Evolutionary conservation across 2,329 filamentous ascomycete genomes (phyloP), one percentile per base, ranked within the genome.

Genomic region (Venturia carpophila): DNA sequence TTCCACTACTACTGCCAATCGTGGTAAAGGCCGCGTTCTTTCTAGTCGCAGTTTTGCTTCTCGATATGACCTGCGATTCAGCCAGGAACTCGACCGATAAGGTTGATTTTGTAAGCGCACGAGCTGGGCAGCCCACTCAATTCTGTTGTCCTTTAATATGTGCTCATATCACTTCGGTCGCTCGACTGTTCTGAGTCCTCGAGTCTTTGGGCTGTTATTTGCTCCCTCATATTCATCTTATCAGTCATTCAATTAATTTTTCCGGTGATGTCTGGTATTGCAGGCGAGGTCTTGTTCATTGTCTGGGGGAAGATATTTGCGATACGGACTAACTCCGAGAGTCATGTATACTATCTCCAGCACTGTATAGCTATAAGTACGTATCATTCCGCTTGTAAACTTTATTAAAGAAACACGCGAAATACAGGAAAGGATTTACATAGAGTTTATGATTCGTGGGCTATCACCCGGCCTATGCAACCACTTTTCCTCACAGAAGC

Each of bases 51-150:
- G 30, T 21, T 37, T 15, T 37, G 17, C 52, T 5, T 34, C 52
- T n/a, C 52, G 52, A 58, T 58, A 58, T 37, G 52, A 58, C 52
- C 30, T 58, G 17, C 52, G 52, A 19, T 58, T 58, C 24, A 58
- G 30, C 30, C 52, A 58, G 19, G 52, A 58, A 24, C 30, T 58
- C 19, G 15, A 58, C n/a, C 15, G 52, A 10, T 34, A 15, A 58
- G 15, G 45, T 34, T 34, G 6, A 34, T 34, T 34, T 34, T 34
- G 30, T 34, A 34, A 34, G 3, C 30, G 3, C 30, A 27, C 5
- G 21, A 52, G 10, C n/a, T 27, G 24, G 11, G 21, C 24, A 21
- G 21, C 21, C 5, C n/a, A 27, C 11, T n/a, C 27, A n/a, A n/a
- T 37, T 15, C 27, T 24, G 47, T 21, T 27, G 21, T 52, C 15